Evolutionary conservation across 2,329 filamentous ascomycete species (phyloP).

Genomic region (Microsporum audouinii): DNA sequence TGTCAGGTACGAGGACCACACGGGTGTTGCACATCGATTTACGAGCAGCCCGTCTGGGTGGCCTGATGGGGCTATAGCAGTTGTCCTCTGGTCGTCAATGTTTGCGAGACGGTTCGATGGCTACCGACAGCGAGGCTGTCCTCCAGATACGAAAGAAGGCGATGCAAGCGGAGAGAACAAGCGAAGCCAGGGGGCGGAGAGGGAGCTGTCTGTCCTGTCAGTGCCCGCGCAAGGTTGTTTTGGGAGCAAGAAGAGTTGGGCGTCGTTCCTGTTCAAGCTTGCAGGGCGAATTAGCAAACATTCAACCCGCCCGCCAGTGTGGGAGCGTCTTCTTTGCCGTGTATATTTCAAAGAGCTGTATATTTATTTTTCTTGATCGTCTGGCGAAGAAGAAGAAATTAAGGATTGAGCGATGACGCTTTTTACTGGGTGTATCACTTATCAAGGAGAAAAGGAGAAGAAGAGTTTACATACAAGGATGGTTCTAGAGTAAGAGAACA

Average conservation of each 20-base stretch:
- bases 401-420: constrained; percentile 15
- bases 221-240: background rate
- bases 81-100: background rate
- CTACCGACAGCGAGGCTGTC: background rate
- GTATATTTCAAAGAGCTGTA: background rate
- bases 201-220: background rate
- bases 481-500: background rate
- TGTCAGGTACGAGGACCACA: constrained; percentile 13
- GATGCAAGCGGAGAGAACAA: background rate
- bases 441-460: background rate
- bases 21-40: background rate
- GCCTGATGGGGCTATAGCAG: background rate
- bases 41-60: background rate
- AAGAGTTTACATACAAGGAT: background rate
- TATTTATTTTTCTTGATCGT: background rate
- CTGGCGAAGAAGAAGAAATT: background rate
- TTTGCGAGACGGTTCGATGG: background rate
- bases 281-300: background rate
- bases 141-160: background rate
- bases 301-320: background rate
- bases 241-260: background rate
- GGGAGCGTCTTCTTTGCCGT: background rate
- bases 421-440: constrained; percentile 4
- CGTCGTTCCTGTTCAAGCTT: background rate
- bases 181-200: background rate